Conservation (phyloP, 441 rosid genomes). For the Gossypium lobatum region DNA sequence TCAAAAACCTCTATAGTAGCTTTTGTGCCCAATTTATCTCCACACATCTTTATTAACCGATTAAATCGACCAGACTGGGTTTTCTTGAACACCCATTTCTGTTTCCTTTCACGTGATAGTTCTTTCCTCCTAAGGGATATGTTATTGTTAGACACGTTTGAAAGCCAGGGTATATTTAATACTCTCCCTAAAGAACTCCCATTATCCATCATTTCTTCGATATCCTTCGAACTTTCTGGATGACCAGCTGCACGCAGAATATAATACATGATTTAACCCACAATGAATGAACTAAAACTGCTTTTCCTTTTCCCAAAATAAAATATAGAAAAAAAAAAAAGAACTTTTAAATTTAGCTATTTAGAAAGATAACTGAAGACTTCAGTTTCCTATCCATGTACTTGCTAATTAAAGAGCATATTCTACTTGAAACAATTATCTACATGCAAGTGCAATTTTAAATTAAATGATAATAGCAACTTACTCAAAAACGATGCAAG, state of each 20-base stretch:
- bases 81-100: constrained; percentile 38
- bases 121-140: constrained; percentile 34
- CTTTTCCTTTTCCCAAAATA: not conserved
- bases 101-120: constrained; percentile 54
- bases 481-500: not conserved
- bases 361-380: not conserved
- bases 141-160: constrained; percentile 12
- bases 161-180: constrained; percentile 40
- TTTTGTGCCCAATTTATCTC: constrained; percentile 46
- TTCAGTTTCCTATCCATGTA: not conserved
- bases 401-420: not conserved
- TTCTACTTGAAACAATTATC: not conserved
- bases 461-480: not conserved
- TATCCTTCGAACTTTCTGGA: not conserved
- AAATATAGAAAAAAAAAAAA: not conserved
- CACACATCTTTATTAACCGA: constrained; percentile 33
- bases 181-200: constrained; percentile 13
- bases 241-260: constrained; percentile 19
- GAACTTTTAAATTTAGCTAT: not conserved
- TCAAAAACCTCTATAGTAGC: constrained; percentile 39
- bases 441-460: not conserved
- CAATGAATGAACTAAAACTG: not conserved
- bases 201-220: not conserved
- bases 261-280: not conserved
- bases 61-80: constrained; percentile 29